Base-by-base conservation (phyloP, 805 yeast genomes). In the Naumovozyma baii region DNA sequence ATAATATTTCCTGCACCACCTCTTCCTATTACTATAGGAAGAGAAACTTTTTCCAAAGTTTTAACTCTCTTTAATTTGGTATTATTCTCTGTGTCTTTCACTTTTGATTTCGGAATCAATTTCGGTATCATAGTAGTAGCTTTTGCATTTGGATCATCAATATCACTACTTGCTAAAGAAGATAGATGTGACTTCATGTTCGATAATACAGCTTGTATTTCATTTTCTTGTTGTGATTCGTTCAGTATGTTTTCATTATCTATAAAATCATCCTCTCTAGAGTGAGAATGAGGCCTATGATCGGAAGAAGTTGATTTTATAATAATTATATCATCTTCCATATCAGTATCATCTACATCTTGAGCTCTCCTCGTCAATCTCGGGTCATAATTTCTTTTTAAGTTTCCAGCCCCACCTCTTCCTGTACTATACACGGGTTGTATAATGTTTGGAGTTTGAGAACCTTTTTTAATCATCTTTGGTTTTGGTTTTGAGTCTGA, bases 401-500 rank as follows among this genome's bases (percentile, higher is more conserved):
- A 81, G 51, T 81, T 81, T 4, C 90, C 90, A 37, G 74, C 78
- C 5, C 90, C 90, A 5, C 90, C 90, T 47, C 90, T 68, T 16
- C 88, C 90, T 1, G 87, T 81, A 18, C 83, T 70, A 52, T 75
- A 73, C 18, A 74, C 71, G 20, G 73, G 71, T 15, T 73, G 72
- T 18, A 73, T 57, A 25, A 77, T 64, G 50, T 65, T 71, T 19
- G 87, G 86, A 13, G 82, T 74, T 45, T 70, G 73, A 3, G 78
- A 70, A 3, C 83, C 82, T 47, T 72, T 76, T 2, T 74, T 74
- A 2, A 70, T 74, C 25, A 75, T 65, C 36, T 68, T 72, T 3
- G 82, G 82, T 7, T 74, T 66, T 3, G 77, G 76, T 18, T 64
- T 57, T 25, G 64, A 57, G 31, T 54, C 48, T 10, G 73, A 55